Conservation (phyloP, 2,329 filamentous ascomycete species). For the Elsinoe arachidis region DNA sequence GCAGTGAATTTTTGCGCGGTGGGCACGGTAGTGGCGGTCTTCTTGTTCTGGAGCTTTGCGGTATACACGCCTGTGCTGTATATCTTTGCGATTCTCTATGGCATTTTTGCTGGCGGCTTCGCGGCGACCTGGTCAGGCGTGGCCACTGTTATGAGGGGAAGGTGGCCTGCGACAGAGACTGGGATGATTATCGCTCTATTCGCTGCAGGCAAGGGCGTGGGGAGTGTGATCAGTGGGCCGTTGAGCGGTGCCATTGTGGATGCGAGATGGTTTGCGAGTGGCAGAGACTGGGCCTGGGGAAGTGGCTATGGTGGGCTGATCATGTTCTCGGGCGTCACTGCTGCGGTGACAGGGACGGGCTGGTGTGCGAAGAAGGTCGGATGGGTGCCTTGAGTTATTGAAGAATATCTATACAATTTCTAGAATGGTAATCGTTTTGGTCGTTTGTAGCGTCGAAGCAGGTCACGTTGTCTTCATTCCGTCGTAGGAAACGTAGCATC, state of each 20-base stretch:
- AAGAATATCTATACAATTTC: too few species aligned
- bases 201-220: slow-evolving; percentile 43
- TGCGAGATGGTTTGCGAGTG: not conserved
- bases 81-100: slow-evolving; percentile 36
- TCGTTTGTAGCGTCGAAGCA: too few species aligned
- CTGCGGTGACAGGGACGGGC: not conserved
- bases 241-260: slow-evolving; percentile 21
- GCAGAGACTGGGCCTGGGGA: slow-evolving; percentile 1
- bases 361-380: slow-evolving; percentile 10
- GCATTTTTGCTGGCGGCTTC: slow-evolving; percentile 34
- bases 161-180: slow-evolving; percentile 29
- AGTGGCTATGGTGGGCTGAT: slow-evolving; percentile 5
- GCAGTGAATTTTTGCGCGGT: slow-evolving; percentile 31
- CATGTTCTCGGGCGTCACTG: slow-evolving; percentile 2
- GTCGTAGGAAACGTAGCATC: not conserved
- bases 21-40: slow-evolving; percentile 29
- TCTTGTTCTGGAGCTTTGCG: slow-evolving; percentile 39
- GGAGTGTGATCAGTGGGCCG: slow-evolving; percentile 44
- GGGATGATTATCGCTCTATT: slow-evolving; percentile 43
- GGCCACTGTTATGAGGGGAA: slow-evolving; percentile 18
- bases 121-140: slow-evolving; percentile 29
- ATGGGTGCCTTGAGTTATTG: not conserved
- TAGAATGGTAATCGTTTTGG: too few species aligned
- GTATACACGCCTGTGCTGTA: slow-evolving; percentile 35
- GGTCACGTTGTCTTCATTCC: not conserved